Evolutionary conservation across 2,329 filamentous ascomycete genomes (phyloP).

Genomic region (Conoideocrella luteorostrata): DNA sequence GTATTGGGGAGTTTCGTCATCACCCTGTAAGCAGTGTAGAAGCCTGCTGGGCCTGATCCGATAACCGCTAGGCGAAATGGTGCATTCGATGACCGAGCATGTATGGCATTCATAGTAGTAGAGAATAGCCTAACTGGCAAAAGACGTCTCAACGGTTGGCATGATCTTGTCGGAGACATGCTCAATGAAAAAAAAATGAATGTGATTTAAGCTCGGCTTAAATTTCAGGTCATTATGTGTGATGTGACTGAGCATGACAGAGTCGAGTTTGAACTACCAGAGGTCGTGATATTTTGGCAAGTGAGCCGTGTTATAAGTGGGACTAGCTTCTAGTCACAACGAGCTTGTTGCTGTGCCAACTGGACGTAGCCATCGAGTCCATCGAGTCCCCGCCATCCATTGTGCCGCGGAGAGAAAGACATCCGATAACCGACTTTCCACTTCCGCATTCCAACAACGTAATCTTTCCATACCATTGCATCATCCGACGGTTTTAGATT

Average conservation of each 20-base stretch:
- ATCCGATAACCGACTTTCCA: background rate
- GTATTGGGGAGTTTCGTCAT: slow-evolving; percentile 68
- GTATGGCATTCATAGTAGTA: background rate
- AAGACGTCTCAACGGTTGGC: background rate
- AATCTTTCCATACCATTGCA: background rate
- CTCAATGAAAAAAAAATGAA: background rate
- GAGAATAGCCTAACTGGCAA: background rate
- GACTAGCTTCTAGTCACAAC: too few species aligned
- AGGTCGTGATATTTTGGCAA: too few species aligned
- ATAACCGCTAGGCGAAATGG: slow-evolving; percentile 79
- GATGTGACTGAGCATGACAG: too few species aligned
- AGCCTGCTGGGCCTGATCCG: slow-evolving; percentile 90
- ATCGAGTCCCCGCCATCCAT: too few species aligned
- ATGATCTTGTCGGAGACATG: background rate
- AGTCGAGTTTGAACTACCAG: too few species aligned
- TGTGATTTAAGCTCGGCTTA: too few species aligned
- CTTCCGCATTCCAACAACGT: slow-evolving; percentile 2
- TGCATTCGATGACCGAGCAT: slow-evolving; percentile 23
- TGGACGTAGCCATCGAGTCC: slow-evolving; percentile 4
- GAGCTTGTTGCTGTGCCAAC: slow-evolving; percentile 21
- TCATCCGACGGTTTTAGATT: background rate
- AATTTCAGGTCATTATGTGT: too few species aligned
- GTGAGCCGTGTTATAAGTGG: too few species aligned
- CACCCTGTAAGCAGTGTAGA: slow-evolving; percentile 85
- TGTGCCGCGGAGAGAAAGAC: slow-evolving; percentile 7